Conservation (phyloP, 1,139 yeast species). For the Geotrichum fermentans region DNA sequence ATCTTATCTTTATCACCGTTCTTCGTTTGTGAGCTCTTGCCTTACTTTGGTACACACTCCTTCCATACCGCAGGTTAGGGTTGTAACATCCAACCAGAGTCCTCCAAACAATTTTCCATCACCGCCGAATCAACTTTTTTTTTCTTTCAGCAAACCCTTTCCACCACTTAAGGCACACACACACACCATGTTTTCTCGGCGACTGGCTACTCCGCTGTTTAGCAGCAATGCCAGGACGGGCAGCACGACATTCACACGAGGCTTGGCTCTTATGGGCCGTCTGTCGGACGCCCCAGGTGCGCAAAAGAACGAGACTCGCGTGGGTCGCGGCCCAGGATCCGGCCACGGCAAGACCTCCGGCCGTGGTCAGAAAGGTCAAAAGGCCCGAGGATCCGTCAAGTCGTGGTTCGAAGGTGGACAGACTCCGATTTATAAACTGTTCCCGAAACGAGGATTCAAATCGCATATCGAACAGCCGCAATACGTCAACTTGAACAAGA, state of each 20-base stretch:
- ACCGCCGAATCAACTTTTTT: not conserved
- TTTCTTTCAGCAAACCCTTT: not conserved
- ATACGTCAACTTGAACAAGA: slow-evolving; percentile 52
- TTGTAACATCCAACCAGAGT: slow-evolving; percentile 12
- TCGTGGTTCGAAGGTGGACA: slow-evolving; percentile 99
- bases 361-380: slow-evolving; percentile 98
- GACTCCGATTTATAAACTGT: slow-evolving; percentile 82
- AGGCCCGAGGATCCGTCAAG: slow-evolving; percentile 87
- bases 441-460: slow-evolving; percentile 87
- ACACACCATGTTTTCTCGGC: slow-evolving; percentile 11
- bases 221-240: not conserved
- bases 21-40: too few relatives aligned
- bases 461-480: slow-evolving; percentile 34
- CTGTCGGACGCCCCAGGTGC: slow-evolving; percentile 31
- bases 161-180: not conserved
- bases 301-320: slow-evolving; percentile 52
- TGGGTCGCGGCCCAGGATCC: slow-evolving; percentile 97
- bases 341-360: slow-evolving; percentile 89
- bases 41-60: too few relatives aligned
- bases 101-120: slow-evolving; percentile 5
- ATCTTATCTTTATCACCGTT: too few relatives aligned
- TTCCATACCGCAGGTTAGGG: slow-evolving; percentile 16
- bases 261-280: slow-evolving; percentile 20
- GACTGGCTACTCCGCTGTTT: not conserved
- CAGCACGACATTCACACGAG: slow-evolving; percentile 9